Base-by-base conservation (phyloP, 805 yeast species). In the Cyberlindnera euphorbiae region DNA sequence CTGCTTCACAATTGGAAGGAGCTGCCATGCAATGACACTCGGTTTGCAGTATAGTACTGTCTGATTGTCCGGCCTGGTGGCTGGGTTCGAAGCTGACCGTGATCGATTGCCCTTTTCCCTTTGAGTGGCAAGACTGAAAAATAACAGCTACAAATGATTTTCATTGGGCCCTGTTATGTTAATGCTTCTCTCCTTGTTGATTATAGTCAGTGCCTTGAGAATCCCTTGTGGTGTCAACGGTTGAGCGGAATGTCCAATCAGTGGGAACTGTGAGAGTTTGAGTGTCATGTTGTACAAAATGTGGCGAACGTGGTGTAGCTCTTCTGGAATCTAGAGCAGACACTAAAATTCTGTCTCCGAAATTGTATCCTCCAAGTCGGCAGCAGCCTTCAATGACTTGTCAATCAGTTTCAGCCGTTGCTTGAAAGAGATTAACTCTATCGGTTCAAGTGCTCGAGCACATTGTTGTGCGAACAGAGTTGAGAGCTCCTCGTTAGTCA, bases 221-320 rank as follows among this genome's bases (percentile, higher is more conserved):
- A 75, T 38, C 4, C 68, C 70, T 4, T 62, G 58, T 4, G 60
- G 59, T 1, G 63, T 56, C 7, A 74, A 17, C 14, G 42, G 41
- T 8, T 39, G 35, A 7, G n/a, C 11, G 11, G 41, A 6, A 16
- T 32, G 36, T 3, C 37, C 36, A 7, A 75, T 39, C 35, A 75
- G 64, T 0, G 85, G 85, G 46, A 70, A 73, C 18, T 60, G 59
- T 1, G 76, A 67, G 19, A 81, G 36, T 5, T 65, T 63, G 21
- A 58, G 54, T 12, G 75, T 52, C 5, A 72, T 55, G 6, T 61
- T 55, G 48, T 66, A 67, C 0, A 79, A 35, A 3, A 68, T 24
- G 6, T 59, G 53, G 1, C 62, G 50, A 1, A 65, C 54, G 4
- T 55, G 51, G 0, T 47, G 41, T 10, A 56, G 45, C 5, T 59